Conservation (phyloP, 208 protist species). For the Entamoeba invadens region DNA sequence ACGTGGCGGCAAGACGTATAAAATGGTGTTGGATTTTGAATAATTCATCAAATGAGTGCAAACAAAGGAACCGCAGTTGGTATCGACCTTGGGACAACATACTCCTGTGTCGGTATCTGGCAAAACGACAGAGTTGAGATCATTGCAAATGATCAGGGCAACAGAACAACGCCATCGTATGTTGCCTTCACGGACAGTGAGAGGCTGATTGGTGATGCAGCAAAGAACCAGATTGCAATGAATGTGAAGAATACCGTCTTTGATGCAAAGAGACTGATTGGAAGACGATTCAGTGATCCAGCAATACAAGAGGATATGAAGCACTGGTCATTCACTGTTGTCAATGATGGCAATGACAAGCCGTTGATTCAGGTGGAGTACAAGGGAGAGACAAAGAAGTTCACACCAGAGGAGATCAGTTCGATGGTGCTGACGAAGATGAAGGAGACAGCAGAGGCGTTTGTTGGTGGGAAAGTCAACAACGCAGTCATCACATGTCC, state of each 20-base stretch:
- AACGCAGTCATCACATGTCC: slow-evolving; percentile 46
- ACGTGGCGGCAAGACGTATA: slow-evolving; percentile 47
- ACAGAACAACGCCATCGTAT: slow-evolving; percentile 53
- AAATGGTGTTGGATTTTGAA: too few relatives aligned
- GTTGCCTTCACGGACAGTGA: slow-evolving; percentile 46
- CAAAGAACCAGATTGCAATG: slow-evolving; percentile 60
- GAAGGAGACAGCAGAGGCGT: slow-evolving; percentile 32
- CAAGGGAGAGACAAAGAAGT: neutral
- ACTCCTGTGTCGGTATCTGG: slow-evolving; percentile 19
- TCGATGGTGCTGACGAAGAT: slow-evolving; percentile 34
- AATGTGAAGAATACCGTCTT: slow-evolving; percentile 72
- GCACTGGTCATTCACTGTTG: slow-evolving; percentile 64
- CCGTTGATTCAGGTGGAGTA: slow-evolving; percentile 34
- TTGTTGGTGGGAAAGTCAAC: slow-evolving; percentile 22
- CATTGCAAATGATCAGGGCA: slow-evolving; percentile 59
- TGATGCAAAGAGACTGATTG: slow-evolving; percentile 71
- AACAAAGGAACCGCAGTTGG: slow-evolving; percentile 1
- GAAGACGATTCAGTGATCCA: slow-evolving; percentile 52
- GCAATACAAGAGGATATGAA: slow-evolving; percentile 36
- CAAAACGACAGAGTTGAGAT: slow-evolving; percentile 37
- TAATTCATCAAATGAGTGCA: neutral
- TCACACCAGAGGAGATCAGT: slow-evolving; percentile 32
- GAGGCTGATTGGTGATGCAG: slow-evolving; percentile 53
- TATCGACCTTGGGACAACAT: slow-evolving; percentile 33
- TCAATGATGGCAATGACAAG: slow-evolving; percentile 48